These are phyloP conservation scores for Parastagonospora avenae DNA, from an alignment of 2,329 filamentous ascomycete genomes.

Conservation along the genomic window DNA sequence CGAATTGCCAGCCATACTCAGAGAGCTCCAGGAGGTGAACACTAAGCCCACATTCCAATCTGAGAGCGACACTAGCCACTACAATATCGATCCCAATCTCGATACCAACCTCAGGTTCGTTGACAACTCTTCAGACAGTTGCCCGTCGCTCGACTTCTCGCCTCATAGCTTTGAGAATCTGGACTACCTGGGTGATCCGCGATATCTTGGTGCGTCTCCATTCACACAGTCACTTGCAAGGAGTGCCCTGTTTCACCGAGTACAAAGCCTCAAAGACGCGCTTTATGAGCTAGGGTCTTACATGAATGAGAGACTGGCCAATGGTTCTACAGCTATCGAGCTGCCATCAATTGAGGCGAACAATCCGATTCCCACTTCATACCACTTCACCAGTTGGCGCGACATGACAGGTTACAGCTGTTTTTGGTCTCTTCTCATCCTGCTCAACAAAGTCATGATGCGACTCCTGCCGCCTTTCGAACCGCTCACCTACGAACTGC, in stretches of 20 bases:
- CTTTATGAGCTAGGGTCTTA: conserved; percentile 23
- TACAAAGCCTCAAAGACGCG: conserved; percentile 29
- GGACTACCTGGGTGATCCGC: conserved; percentile 17
- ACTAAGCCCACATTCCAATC: conserved; percentile 4
- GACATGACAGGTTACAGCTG: conserved; percentile 40
- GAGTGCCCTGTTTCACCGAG: conserved; percentile 24
- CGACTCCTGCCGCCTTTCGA: conserved; percentile 32
- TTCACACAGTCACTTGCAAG: conserved; percentile 10
- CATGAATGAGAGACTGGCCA: conserved; percentile 26
- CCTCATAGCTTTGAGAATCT: conserved; percentile 21
- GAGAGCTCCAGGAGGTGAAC: conserved; percentile 29
- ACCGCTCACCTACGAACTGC: conserved; percentile 22
- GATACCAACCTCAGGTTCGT: conserved; percentile 2
- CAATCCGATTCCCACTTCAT: conserved; percentile 28
- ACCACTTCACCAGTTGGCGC: conserved; percentile 38
- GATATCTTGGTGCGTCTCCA: conserved; percentile 5
- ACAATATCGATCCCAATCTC: conserved; percentile 8
- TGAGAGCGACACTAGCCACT: background rate
- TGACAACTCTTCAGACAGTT: conserved; percentile 17
- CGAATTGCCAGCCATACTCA: conserved; percentile 32
- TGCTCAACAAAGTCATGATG: conserved; percentile 37
- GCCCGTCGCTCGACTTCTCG: conserved; percentile 26
- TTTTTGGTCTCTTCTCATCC: conserved; percentile 39
- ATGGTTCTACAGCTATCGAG: conserved; percentile 28
- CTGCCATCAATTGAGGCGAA: conserved; percentile 20